These are phyloP conservation scores for Betula pendula DNA, from an alignment of 306 rosid species.

Conservation along the genomic window DNA sequence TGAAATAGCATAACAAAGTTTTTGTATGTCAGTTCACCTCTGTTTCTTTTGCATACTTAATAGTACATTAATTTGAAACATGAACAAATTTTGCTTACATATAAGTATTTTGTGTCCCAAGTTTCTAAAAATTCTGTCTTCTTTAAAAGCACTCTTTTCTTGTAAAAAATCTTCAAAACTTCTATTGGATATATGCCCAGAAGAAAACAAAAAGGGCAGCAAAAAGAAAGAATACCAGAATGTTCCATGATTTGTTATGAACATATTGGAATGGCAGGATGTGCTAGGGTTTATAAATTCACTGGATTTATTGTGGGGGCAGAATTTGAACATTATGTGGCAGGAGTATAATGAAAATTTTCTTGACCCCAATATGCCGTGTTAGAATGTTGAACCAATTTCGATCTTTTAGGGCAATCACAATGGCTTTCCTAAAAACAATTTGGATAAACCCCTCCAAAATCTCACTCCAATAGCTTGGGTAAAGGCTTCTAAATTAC, in stretches of 20 bases:
- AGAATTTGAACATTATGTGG: background rate
- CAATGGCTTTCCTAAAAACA: no score
- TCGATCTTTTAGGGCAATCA: no score
- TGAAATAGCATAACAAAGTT: background rate
- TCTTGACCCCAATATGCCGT: background rate
- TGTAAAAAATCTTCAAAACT: background rate
- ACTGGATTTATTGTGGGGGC: background rate
- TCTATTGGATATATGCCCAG: background rate
- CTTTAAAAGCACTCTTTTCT: background rate
- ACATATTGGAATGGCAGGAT: no score
- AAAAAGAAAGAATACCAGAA: background rate
- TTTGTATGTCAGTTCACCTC: background rate
- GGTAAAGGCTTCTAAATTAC: no score
- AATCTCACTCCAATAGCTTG: no score
- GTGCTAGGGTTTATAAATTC: background rate
- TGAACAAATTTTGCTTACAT: no score
- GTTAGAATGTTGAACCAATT: no score
- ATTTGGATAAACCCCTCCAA: no score
- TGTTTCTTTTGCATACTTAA: background rate
- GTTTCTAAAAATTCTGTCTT: background rate
- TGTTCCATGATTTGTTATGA: background rate
- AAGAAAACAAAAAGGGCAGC: background rate
- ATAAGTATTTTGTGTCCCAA: no score
- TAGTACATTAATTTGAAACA: background rate
- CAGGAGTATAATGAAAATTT: background rate